These are phyloP conservation scores for Eucommia ulmoides DNA, from an alignment of 257 asterid species.

Conservation along the genomic window DNA sequence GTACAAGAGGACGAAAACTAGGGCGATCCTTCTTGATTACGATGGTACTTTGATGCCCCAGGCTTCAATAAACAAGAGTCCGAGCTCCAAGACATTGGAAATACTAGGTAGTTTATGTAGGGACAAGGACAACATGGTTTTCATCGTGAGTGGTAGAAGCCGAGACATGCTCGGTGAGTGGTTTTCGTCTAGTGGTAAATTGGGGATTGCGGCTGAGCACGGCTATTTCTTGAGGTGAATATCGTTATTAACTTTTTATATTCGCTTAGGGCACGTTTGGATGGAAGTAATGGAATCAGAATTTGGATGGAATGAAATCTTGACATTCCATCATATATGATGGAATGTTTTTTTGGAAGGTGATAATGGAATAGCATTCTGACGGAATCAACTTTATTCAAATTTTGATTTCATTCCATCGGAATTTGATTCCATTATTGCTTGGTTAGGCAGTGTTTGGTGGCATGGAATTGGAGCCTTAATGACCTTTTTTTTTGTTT, in stretches of 20 bases:
- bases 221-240: constrained; percentile 63
- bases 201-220: constrained; percentile 88
- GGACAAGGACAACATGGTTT: constrained; percentile 62
- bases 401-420: too few relatives aligned
- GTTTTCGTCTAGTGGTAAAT: constrained; percentile 65
- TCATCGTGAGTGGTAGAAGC: constrained; percentile 56
- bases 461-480: too few relatives aligned
- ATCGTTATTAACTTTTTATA: too few relatives aligned
- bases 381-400: too few relatives aligned
- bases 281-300: too few relatives aligned
- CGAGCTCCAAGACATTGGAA: constrained; percentile 55
- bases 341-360: too few relatives aligned
- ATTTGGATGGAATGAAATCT: too few relatives aligned
- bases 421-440: too few relatives aligned
- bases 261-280: too few relatives aligned
- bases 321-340: too few relatives aligned
- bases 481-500: background rate
- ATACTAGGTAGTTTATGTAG: constrained; percentile 47
- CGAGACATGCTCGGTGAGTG: constrained; percentile 41
- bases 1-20: constrained; percentile 47
- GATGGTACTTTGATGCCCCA: constrained; percentile 93
- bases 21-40: constrained; percentile 72
- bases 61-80: constrained; percentile 69
- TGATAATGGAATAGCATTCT: too few relatives aligned
- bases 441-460: too few relatives aligned